These are phyloP conservation scores for Sporisorium reilianum DNA, from an alignment of 1,284 basidiomycete species.

Conservation along the genomic window DNA sequence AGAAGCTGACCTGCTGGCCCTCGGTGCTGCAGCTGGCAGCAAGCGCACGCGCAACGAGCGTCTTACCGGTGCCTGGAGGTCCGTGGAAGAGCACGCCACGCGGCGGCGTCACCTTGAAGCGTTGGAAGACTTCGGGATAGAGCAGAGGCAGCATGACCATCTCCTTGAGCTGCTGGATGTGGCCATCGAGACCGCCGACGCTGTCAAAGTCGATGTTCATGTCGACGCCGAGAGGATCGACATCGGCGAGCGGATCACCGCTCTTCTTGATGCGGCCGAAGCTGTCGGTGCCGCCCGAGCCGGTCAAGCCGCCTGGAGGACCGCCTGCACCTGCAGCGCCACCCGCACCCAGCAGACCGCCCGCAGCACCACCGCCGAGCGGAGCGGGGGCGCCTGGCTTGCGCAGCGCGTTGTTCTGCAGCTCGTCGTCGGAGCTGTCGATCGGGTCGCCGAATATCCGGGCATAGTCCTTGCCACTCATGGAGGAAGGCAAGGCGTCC, in stretches of 20 bases:
- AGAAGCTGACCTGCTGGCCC: conserved; percentile 93
- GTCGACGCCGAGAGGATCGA: conserved; percentile 94
- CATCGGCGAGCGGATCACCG: conserved; percentile 83
- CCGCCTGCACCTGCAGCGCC: conserved; percentile 43
- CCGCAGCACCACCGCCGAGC: conserved; percentile 34
- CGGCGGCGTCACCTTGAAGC: conserved; percentile 93
- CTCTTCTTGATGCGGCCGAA: conserved; percentile 63
- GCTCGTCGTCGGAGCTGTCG: conserved; percentile 66
- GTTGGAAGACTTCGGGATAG: conserved; percentile 97
- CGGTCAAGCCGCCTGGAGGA: conserved; percentile 44
- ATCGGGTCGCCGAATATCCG: conserved; percentile 61
- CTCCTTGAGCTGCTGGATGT: conserved; percentile 97
- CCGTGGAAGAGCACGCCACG: conserved; percentile 91
- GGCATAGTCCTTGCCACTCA: conserved; percentile 66
- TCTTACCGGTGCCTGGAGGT: conserved; percentile 69
- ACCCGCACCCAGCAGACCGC: conserved; percentile 55
- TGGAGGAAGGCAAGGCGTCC: conserved; percentile 59
- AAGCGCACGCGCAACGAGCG: conserved; percentile 81
- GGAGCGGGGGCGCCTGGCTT: conserved; percentile 46
- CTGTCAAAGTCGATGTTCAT: conserved; percentile 94
- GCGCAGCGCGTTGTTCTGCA: conserved; percentile 45
- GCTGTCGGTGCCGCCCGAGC: conserved; percentile 50
- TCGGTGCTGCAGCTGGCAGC: conserved; percentile 92
- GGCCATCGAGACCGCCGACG: conserved; percentile 95
- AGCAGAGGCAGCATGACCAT: conserved; percentile 96